Base-by-base conservation (phyloP, 2,329 filamentous ascomycete genomes). In the Penicillium frequentans region DNA sequence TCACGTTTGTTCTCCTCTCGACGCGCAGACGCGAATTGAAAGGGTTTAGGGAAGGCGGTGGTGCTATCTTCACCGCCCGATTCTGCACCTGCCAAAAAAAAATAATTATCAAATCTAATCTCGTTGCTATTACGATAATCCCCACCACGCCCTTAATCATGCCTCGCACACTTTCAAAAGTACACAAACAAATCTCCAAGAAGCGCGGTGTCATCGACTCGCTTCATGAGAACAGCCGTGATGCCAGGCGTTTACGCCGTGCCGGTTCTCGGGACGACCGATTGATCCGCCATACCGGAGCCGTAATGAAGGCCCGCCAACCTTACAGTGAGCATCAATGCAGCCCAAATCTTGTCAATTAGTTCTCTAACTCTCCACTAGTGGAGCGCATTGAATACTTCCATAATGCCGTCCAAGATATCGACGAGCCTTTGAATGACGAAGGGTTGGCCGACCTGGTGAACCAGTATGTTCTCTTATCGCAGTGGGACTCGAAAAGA, bases 131-230 rank as follows among this genome's bases (percentile, higher is more conserved):
- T 3, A 23, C 39, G 39, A 42, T 42, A 42, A 42, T 39, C 8
- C 23, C n/a, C 39, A 44, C 21, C 16, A 42, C 54, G 49, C 23
- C 39, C 26, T 47, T 49, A 62, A 68, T 29, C 53, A 96, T 96
- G 92, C 84, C 90, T 14, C 54, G 56, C 29, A 85, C 88, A 45
- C 78, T 97, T 7, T 79, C 86, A 62, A 98, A 97, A 73, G 90
- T 95, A 21, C 86, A 90, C 61, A 98, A 98, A 79, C 86, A 91
- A 63, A 93, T 98, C 63, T 81, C 86, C 33, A 96, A 96, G 80
- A 97, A 97, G 83, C 86, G 89, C 64, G 86, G 86, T 21, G 86
- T 86, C 39, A 83, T 91, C 47, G 87, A 88, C 29, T 83, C 88
- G 13, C 82, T 98, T 23, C 93, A 98, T 70, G 89, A 92, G 75